Percentiles rank a stretch among this genome's conserved stretches.
Evolutionary conservation across 441 rosid genomes (phyloP).

Genomic region (Aquilaria agallochum): DNA sequence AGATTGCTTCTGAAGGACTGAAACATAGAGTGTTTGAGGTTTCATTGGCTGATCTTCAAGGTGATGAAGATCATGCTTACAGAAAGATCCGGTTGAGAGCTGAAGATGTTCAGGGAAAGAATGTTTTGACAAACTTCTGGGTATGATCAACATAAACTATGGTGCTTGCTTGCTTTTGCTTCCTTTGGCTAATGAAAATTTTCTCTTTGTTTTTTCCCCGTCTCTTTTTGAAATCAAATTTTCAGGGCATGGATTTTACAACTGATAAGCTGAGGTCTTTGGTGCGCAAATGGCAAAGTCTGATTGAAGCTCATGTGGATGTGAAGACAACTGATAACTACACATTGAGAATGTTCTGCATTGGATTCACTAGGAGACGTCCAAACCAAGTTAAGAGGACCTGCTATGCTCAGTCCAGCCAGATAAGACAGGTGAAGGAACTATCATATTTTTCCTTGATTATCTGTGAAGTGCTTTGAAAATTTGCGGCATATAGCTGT

Average conservation of each 20-base stretch:
- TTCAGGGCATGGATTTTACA: constrained; percentile 68
- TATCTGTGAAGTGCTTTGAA: not conserved
- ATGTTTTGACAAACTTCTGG: constrained; percentile 93
- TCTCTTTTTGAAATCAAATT: not conserved
- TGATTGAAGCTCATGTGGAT: constrained; percentile 91
- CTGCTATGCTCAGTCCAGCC: constrained; percentile 87
- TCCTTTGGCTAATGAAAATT: not conserved
- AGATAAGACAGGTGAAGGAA: constrained; percentile 59
- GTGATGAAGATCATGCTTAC: constrained; percentile 78
- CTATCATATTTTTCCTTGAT: not conserved
- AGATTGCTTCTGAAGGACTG: constrained; percentile 98
- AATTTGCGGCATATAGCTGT: too few relatives aligned
- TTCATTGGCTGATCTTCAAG: constrained; percentile 82
- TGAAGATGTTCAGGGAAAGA: constrained; percentile 89
- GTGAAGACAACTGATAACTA: constrained; percentile 82
- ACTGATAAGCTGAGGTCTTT: constrained; percentile 89
- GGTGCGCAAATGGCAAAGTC: constrained; percentile 87
- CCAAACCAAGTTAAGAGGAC: constrained; percentile 95
- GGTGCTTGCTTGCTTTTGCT: not conserved
- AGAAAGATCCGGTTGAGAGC: constrained; percentile 89
- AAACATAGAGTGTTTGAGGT: constrained; percentile 86
- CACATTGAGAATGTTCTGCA: constrained; percentile 86
- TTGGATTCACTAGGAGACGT: constrained; percentile 84
- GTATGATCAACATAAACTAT: constrained; percentile 30
- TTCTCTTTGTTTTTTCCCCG: too few relatives aligned